Conservation (phyloP, 768 basidiomycete species). For the Xerocomus spinulosus region DNA sequence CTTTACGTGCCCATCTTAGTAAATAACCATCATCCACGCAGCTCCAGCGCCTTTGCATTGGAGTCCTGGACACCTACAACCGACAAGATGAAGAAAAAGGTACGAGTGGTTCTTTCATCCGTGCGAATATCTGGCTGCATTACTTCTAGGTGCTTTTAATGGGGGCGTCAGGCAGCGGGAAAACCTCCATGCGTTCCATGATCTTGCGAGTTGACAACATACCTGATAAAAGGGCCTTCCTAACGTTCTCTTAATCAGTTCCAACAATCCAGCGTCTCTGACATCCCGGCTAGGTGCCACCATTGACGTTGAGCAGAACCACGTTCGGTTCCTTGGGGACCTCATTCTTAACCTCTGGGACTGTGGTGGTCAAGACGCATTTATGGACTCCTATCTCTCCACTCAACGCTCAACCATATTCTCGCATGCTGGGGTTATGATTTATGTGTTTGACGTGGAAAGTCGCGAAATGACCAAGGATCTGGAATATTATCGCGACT, state of each 20-base stretch:
- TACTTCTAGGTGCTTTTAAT: conserved; percentile 75
- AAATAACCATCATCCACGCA: not conserved
- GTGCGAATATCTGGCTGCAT: not conserved
- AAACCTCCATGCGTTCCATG: conserved; percentile 98
- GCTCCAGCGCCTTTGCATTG: too few species aligned
- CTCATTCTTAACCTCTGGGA: conserved; percentile 97
- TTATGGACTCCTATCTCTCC: conserved; percentile 95
- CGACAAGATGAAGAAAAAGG: conserved; percentile 31
- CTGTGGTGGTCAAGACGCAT: conserved; percentile 96
- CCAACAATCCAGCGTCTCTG: conserved; percentile 89
- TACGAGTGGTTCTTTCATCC: conserved; percentile 1
- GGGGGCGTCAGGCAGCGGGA: conserved; percentile 93
- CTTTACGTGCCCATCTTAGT: too few species aligned
- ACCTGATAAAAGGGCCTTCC: conserved; percentile 2
- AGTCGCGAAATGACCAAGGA: conserved; percentile 81
- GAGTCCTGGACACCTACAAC: not conserved
- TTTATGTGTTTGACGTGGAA: conserved; percentile 98
- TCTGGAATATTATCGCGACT: conserved; percentile 87
- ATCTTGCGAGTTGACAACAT: conserved; percentile 72
- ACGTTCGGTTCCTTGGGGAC: conserved; percentile 94
- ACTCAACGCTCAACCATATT: conserved; percentile 93
- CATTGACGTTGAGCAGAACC: conserved; percentile 96
- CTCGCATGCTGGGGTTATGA: conserved; percentile 93
- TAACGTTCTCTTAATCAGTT: conserved; percentile 43
- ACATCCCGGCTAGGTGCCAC: conserved; percentile 92